phyloP scores from a whole-genome alignment of 192 early-diverging fungal genomes.

The Coemansia sp. region DNA sequence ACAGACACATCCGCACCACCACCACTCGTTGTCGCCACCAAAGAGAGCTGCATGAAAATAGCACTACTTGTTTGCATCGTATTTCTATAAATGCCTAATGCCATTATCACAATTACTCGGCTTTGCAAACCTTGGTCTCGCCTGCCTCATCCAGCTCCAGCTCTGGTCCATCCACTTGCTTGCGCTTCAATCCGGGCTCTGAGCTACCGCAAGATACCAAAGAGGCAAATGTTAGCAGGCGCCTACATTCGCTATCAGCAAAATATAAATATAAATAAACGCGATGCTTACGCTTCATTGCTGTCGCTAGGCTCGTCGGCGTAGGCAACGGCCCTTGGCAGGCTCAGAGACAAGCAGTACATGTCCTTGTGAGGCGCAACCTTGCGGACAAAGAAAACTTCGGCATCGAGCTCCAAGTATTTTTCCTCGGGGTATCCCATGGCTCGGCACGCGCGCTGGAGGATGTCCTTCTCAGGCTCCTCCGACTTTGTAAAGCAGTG shows the following conservation, averaged over 20 bases:
- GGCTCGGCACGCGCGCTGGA: conserved; percentile 44
- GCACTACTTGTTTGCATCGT: background rate
- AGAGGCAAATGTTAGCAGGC: background rate
- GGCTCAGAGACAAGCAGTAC: conserved; percentile 88
- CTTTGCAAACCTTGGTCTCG: conserved; percentile 6
- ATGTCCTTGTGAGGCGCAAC: conserved; percentile 99
- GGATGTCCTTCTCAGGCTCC: conserved; percentile 65
- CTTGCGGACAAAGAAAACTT: conserved; percentile 84
- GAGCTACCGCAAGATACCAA: background rate
- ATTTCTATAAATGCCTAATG: background rate
- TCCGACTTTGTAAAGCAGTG: conserved; percentile 94
- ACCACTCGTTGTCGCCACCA: background rate
- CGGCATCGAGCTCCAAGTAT: conserved; percentile 32
- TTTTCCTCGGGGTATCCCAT: conserved; percentile 58
- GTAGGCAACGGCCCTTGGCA: conserved; percentile 81
- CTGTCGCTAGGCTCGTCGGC: conserved; percentile 9
- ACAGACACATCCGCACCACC: background rate
- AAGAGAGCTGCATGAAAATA: background rate
- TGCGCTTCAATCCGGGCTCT: conserved; percentile 11
- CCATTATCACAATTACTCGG: background rate
- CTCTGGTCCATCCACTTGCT: too few relatives aligned
- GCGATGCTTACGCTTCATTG: conserved; percentile 29
- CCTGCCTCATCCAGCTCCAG: background rate
- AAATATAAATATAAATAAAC: background rate
- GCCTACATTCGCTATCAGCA: background rate